Evolutionary conservation across 1,139 yeast genomes (phyloP), one percentile per base, ranked within the genome.

Genomic region (Taphrina communis): DNA sequence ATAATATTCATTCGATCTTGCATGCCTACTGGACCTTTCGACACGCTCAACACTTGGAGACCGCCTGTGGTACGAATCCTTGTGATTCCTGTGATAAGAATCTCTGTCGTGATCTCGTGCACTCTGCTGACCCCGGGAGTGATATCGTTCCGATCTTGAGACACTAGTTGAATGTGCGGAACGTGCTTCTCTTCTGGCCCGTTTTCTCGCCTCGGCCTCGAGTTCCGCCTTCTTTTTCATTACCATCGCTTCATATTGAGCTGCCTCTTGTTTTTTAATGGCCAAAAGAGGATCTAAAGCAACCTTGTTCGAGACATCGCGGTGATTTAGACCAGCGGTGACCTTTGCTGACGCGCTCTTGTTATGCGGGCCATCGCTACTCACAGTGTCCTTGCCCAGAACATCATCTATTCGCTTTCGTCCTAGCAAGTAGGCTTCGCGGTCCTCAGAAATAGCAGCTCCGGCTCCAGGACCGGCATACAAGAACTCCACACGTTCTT

Each of bases 401-500:
- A 79, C 71, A 12, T 78, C 77, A 71, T 83, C 85, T 21, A 85
- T 75, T 66, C 83, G 77, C 71, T 80, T 82, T 74, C 79, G 83
- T 1, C 88, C 88, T 46, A 85, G 75, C 19, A 86, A 73, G 72
- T 80, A 83, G 57, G 82, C 86, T 59, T 84, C 85, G 19, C 80
- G 76, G 5, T 78, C 80, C 39, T 76, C 76, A 2, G 72, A 62
- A 17, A 74, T 70, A 52, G 73, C 75, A 39, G 68, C 71, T 2
- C 75, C 75, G 1, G 65, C 69, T 14, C 65, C 69, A 0, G 80
- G 75, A 48, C 82, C 86, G 21, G 88, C 85, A 75, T 93, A 93
- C 96, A 93, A 92, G 97, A 97, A 93, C 68, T 86, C 89, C 67
- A 91, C 78, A 14, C 85, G 79, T 71, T 85, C 85, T 61, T 78